A percentile compares a stretch with the other conserved stretches of the same genome.
These are phyloP conservation scores for Pseudogymnoascus sp. DNA, from an alignment of 2,329 filamentous ascomycete species.

Conservation along the genomic window DNA sequence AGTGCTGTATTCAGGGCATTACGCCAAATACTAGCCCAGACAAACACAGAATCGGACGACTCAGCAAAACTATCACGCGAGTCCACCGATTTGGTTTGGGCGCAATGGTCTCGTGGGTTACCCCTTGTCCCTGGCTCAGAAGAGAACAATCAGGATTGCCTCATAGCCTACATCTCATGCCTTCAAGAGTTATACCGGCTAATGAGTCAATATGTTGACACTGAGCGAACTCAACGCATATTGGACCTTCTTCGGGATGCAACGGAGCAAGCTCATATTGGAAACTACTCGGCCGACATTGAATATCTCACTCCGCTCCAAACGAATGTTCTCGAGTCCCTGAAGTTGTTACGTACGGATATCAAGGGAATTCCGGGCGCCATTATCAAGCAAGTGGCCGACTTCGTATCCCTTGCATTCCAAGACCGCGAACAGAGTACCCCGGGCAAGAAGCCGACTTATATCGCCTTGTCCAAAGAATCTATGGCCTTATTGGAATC, in stretches of 20 bases:
- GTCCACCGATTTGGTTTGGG: conserved; percentile 57
- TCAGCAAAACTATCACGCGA: conserved; percentile 26
- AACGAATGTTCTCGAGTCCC: conserved; percentile 55
- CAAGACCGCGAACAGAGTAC: conserved; percentile 28
- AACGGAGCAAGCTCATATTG: conserved; percentile 59
- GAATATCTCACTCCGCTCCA: conserved; percentile 69
- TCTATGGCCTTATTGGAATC: conserved; percentile 63
- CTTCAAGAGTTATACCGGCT: conserved; percentile 73
- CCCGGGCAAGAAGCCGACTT: conserved; percentile 52
- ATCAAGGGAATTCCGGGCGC: conserved; percentile 55
- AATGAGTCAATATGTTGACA: conserved; percentile 54
- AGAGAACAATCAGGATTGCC: conserved; percentile 66
- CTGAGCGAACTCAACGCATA: conserved; percentile 57
- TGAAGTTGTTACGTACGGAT: conserved; percentile 61
- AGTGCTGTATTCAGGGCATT: conserved; percentile 63
- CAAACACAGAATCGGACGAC: conserved; percentile 32
- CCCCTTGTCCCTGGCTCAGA: conserved; percentile 37
- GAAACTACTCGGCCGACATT: conserved; percentile 61
- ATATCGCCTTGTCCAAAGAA: conserved; percentile 79
- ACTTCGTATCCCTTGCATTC: conserved; percentile 65
- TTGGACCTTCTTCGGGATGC: conserved; percentile 63
- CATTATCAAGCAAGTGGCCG: conserved; percentile 61
- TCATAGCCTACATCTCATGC: conserved; percentile 74
- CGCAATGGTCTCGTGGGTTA: conserved; percentile 60
- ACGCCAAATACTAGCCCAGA: conserved; percentile 48